Base-by-base conservation (phyloP, 345 rosid species). In the Arabidopsis suecica region DNA sequence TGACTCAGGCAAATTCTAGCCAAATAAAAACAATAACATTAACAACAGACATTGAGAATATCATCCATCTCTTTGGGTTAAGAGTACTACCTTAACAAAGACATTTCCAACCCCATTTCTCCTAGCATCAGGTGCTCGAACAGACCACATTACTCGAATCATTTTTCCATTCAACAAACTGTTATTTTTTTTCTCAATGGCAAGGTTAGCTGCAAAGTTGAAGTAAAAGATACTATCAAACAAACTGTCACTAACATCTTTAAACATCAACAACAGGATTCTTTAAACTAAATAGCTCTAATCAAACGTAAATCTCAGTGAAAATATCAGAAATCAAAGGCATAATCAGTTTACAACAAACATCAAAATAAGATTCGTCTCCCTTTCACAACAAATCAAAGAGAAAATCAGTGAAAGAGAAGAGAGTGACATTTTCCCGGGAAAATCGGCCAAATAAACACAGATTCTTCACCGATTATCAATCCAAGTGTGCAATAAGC, bases 91-190 rank as follows among this genome's bases (percentile, higher is more conserved):
- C 96, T 91, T 91, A 22, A 91, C 86, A 66, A 86, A 91, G 30
- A 91, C 79, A 77, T 91, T 89, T 55, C 91, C 96, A 53, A 80
- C 75, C 23, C 91, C 91, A 83, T 72, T 89, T 78, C 37, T 89
- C 79, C 93, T 89, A 23, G 86, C 85, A 76, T 87, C 86, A 42
- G 91, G 86, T 82, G 82, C 93, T 20, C 91, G 89, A 65, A 73
- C 81, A 0, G 96, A 91, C 91, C 91, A 88, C 76, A 82, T 81
- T 33, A 88, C 86, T 76, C 96, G 85, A 55, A 91, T 84, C 76
- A 76, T 60, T 80, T 83, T 91, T 12, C 97, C 96, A 69, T 81
- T 71, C 81, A 91, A 76, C 57, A 58, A 2, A 65, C 86, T 74
- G 49, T 88, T 82, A 74, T 91, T 89, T 82, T 83, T 91, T 50